These are phyloP conservation scores for Knufia fluminis DNA, from an alignment of 2,329 filamentous ascomycete genomes.

Conservation along the genomic window DNA sequence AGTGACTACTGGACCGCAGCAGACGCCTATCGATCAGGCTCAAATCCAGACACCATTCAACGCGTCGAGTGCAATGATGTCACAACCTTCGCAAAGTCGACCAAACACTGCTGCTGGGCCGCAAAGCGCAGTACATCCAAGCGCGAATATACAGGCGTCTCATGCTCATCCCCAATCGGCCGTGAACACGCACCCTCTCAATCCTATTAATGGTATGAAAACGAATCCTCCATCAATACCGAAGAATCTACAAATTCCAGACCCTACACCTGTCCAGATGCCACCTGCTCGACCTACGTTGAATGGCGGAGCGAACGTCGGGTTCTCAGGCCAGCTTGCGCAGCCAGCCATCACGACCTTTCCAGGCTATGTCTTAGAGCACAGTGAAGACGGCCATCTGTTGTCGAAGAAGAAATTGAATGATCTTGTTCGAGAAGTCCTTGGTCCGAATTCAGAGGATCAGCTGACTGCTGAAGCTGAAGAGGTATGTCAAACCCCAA, in stretches of 20 bases:
- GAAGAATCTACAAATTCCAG: conserved; percentile 64
- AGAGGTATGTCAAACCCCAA: conserved; percentile 55
- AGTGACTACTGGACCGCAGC: conserved; percentile 25
- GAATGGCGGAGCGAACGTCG: conserved; percentile 63
- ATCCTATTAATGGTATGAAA: conserved; percentile 34
- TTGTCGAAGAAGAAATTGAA: conserved; percentile 98
- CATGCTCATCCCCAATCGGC: conserved; percentile 25
- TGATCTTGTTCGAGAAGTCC: conserved; percentile 88
- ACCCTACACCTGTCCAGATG: conserved; percentile 67
- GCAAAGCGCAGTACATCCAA: conserved; percentile 20
- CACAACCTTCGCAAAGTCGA: conserved; percentile 5
- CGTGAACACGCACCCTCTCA: conserved; percentile 34
- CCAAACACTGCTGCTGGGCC: conserved; percentile 11
- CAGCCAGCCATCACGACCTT: conserved; percentile 77
- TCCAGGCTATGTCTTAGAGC: conserved; percentile 77
- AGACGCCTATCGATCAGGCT: conserved; percentile 37
- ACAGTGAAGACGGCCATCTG: conserved; percentile 73
- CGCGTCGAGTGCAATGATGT: conserved; percentile 1
- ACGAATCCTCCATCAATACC: conserved; percentile 69
- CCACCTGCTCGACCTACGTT: conserved; percentile 69
- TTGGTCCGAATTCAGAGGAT: conserved; percentile 61
- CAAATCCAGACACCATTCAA: conserved; percentile 25
- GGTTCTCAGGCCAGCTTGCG: conserved; percentile 70
- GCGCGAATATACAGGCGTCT: conserved; percentile 18
- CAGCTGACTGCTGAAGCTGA: conserved; percentile 85